phyloP scores from a whole-genome alignment of 139 green algal genomes.

The Chlamydomonas applanata region DNA sequence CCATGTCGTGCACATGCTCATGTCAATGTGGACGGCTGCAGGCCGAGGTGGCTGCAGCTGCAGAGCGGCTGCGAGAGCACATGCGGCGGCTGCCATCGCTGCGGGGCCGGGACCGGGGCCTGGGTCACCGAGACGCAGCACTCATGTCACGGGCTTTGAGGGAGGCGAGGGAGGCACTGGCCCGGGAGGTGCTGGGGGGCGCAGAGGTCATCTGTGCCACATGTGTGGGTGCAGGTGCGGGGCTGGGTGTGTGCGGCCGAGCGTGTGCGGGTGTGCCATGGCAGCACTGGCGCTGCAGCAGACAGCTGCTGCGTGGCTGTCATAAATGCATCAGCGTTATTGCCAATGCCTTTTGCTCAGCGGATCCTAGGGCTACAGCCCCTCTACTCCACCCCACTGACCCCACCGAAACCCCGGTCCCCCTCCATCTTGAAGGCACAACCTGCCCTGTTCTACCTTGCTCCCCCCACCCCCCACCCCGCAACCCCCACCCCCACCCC shows the following conservation, averaged over 20 bases:
- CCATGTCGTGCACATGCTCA: background rate
- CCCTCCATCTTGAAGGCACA: no score
- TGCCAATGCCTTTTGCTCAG: no score
- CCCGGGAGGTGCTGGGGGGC: constrained; percentile 21
- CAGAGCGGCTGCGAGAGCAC: constrained; percentile 18
- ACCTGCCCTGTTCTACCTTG: no score
- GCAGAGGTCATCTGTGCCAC: constrained; percentile 43
- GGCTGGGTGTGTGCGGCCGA: background rate
- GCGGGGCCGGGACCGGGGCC: constrained; percentile 30
- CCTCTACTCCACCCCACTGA: no score
- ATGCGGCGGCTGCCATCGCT: constrained; percentile 28
- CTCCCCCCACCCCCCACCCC: no score
- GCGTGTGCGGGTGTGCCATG: no score
- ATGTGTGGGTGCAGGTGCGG: constrained; percentile 30
- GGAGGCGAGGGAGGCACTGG: constrained; percentile 8
- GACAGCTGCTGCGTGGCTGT: no score
- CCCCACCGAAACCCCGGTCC: no score
- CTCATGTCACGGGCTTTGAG: background rate
- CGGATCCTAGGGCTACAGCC: no score
- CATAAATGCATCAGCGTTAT: no score
- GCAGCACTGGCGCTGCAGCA: no score
- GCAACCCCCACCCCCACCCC: no score
- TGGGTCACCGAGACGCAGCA: constrained; percentile 24
- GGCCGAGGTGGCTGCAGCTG: background rate
- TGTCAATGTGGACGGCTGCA: background rate